Conservation (phyloP, 176 grass and related monocot genomes). For the Oropetium thomaeum region DNA sequence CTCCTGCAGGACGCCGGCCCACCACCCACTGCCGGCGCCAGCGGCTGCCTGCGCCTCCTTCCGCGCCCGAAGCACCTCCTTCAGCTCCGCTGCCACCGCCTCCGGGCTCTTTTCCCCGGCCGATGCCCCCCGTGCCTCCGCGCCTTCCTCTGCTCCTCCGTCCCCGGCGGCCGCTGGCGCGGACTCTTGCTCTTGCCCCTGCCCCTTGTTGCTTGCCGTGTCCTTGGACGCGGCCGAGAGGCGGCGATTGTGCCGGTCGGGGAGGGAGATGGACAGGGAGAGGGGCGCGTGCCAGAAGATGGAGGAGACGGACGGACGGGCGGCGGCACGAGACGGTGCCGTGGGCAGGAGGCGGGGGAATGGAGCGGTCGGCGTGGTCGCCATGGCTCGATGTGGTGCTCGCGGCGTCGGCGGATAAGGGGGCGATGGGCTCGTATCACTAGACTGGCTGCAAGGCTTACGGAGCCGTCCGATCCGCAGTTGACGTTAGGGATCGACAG, state of each 20-base stretch:
- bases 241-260: not conserved
- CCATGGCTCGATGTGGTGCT: conserved; percentile 13
- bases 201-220: conserved; percentile 27
- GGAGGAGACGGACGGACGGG: not conserved
- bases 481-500: too few relatives aligned
- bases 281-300: not conserved
- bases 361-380: conserved; percentile 25
- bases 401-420: conserved; percentile 30
- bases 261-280: not conserved
- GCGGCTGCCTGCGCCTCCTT: conserved; percentile 48
- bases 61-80: conserved; percentile 64
- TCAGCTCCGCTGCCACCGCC: conserved; percentile 77
- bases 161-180: conserved; percentile 15
- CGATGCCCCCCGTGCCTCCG: not conserved
- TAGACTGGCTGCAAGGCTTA: too few relatives aligned
- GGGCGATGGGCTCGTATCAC: too few relatives aligned
- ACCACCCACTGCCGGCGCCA: conserved; percentile 25
- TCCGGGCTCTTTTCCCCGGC: conserved; percentile 18
- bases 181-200: conserved; percentile 25
- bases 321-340: not conserved
- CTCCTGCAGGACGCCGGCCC: conserved; percentile 61
- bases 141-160: not conserved
- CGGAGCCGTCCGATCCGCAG: too few relatives aligned
- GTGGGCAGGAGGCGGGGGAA: conserved; percentile 31
- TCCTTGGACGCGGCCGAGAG: conserved; percentile 28